Evolutionary conservation across 805 yeast species (phyloP).

Genomic region (Candida easanensis): DNA sequence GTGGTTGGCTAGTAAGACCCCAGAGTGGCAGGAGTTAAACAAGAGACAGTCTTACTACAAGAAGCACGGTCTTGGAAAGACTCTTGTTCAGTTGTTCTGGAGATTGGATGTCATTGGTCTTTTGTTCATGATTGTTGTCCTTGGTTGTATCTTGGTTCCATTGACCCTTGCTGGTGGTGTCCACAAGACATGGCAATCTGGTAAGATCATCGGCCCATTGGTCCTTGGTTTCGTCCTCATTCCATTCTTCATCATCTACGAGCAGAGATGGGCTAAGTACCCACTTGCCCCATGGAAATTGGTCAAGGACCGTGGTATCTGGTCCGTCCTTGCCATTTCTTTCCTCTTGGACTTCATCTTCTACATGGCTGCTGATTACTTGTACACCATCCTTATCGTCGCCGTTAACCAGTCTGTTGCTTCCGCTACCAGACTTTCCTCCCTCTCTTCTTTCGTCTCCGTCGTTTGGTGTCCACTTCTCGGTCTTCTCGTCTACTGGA

Average conservation of each 20-base stretch:
- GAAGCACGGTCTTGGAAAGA: slow-evolving; percentile 32
- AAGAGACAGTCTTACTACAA: slow-evolving; percentile 38
- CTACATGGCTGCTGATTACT: slow-evolving; percentile 67
- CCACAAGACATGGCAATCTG: slow-evolving; percentile 52
- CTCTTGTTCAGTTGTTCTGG: slow-evolving; percentile 49
- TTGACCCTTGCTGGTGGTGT: slow-evolving; percentile 74
- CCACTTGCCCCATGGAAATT: slow-evolving; percentile 64
- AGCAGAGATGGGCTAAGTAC: slow-evolving; percentile 36
- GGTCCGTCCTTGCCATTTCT: slow-evolving; percentile 64
- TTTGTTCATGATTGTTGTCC: slow-evolving; percentile 47
- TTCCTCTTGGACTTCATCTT: slow-evolving; percentile 58
- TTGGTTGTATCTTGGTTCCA: slow-evolving; percentile 69
- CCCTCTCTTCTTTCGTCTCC: slow-evolving; percentile 59
- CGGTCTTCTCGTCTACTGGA: slow-evolving; percentile 47
- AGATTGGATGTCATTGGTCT: slow-evolving; percentile 64
- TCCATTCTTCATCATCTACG: slow-evolving; percentile 42
- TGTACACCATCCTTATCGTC: slow-evolving; percentile 64
- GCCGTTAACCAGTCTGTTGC: slow-evolving; percentile 55
- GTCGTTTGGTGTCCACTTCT: slow-evolving; percentile 56
- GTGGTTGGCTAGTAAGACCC: slow-evolving; percentile 47
- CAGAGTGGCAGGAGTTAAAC: slow-evolving; percentile 45
- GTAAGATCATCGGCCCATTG: slow-evolving; percentile 63
- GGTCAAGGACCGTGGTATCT: slow-evolving; percentile 66
- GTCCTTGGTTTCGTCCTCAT: slow-evolving; percentile 62
- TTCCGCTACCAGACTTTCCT: slow-evolving; percentile 64